These are phyloP conservation scores for Penicillium freii DNA, from an alignment of 2,329 filamentous ascomycete species.

Conservation along the genomic window DNA sequence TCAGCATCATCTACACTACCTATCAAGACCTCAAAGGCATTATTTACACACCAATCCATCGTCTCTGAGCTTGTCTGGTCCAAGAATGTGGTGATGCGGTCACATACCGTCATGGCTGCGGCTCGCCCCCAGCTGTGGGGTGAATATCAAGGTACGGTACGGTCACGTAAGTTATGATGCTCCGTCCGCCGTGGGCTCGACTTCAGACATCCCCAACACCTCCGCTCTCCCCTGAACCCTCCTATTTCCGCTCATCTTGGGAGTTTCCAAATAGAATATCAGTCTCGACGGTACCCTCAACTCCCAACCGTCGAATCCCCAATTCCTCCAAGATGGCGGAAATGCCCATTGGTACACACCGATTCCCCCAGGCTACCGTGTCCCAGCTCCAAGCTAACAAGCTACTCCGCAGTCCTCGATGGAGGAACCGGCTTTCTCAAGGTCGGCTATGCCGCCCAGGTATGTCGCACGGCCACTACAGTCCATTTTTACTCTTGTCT, in stretches of 20 bases:
- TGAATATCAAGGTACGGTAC: constrained; percentile 21
- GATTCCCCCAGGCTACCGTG: constrained; percentile 22
- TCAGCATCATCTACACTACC: background rate
- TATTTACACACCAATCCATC: background rate
- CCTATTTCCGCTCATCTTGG: constrained; percentile 20
- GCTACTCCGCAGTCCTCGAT: constrained; percentile 75
- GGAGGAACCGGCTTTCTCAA: constrained; percentile 99
- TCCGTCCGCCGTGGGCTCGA: constrained; percentile 22
- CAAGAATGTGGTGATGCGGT: constrained; percentile 11
- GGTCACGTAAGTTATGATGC: constrained; percentile 31
- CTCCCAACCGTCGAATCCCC: constrained; percentile 3
- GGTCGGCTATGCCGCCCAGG: constrained; percentile 93
- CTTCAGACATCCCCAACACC: constrained; percentile 21
- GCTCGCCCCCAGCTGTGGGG: constrained; percentile 17
- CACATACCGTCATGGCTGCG: constrained; percentile 18
- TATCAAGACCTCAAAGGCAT: too few relatives aligned
- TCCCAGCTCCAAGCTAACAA: constrained; percentile 29
- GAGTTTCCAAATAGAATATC: constrained; percentile 9
- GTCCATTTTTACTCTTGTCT: background rate
- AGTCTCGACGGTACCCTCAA: background rate
- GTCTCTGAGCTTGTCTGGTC: background rate
- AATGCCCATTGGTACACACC: constrained; percentile 49
- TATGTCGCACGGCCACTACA: constrained; percentile 38
- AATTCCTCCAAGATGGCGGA: constrained; percentile 44
- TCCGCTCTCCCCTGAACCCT: constrained; percentile 18